Base-by-base conservation (phyloP, 345 rosid genomes). In the Eucalyptus leucophloia region DNA sequence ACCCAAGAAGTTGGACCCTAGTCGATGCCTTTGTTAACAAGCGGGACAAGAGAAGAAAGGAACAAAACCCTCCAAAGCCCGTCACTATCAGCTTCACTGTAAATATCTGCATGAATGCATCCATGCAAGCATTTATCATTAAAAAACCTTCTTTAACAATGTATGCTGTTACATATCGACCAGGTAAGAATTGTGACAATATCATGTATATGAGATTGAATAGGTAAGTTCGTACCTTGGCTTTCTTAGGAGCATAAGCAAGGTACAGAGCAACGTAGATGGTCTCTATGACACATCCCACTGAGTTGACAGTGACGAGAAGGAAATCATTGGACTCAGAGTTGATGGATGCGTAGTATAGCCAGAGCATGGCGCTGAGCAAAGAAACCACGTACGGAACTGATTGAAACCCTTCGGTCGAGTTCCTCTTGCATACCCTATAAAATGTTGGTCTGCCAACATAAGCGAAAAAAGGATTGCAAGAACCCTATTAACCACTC, bases 201-300 rank as follows among this genome's bases (percentile, higher is more conserved):
- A 37, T 19, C 21, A 2, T 10, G 40, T 94, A 92, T 40, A 92
- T 89, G 10, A 77, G 86, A 1, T 58, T 28, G 67, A 17, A 58
- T 12, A 26, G 67, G 44, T 34, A 51, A 44, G 23, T 67, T 15
- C 13, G 49, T 93, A 96, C 99, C 93, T 93, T 93, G 88, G 88
- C 94, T 13, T 93, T 90, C 88, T 62, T 94, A 88, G 97, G 42
- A n/a, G 99, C 98, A 89, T 93, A 98, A 88, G 92, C 54, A 40
- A 96, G 86, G 93, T 87, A 97, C 87, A 96, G 62, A 89, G 91
- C 37, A 82, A 95, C 92, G 93, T 97, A 98, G 28, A 95, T 83
- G 49, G 94, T 95, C 92, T 98, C 98, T 8, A 97, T 88, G 77
- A 94, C 90, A 91, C 96, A 95, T 49, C 99, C 99, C 47, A 98